Evolutionary conservation across 2,329 filamentous ascomycete genomes (phyloP), one percentile per base, ranked within the genome.

Genomic region (Talaromyces sp.): DNA sequence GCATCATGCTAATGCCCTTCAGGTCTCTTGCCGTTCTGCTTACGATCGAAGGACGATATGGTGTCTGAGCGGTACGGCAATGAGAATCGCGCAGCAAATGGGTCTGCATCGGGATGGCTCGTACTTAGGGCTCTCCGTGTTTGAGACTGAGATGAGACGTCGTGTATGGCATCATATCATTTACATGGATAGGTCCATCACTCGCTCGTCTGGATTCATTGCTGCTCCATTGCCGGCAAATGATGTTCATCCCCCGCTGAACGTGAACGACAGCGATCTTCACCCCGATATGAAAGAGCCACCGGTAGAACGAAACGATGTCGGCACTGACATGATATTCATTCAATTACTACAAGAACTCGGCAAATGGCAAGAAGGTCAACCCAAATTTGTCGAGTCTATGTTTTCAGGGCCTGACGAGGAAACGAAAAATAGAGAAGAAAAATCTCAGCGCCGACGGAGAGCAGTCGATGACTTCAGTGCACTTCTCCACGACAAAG

Each of bases 321-420:
- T 54, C 28, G 33, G 39, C 8, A 62, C 84, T 0, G 84, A 87
- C 64, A 79, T 79, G 68, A 82, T 83, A 1, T 81, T 81, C 60
- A 74, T 72, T 62, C 69, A 81, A 33, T 80, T 86, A 42, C 78
- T 84, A 37, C 83, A 79, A 65, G 84, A 86, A 65, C 81, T 86
- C 18, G 79, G 79, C 25, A 61, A 61, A 61, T 61, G 59, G 59
- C 59, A 61, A 21, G 48, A 61, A 14, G 11, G 18, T 5, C 59
- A 61, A 23, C 31, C 18, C 23, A n/a, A 37, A 2, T 55, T 61
- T 12, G 11, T 61, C 46, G 61, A 68, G 74, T 40, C 73, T 74
- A 16, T 66, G 78, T 50, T 76, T 75, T 18, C 76, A 75, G 42
- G 71, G 37, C 60, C 66, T 60, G 50, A 66, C 46, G 58, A 63